These are phyloP conservation scores for Mitragyna speciosa DNA, from an alignment of 257 asterid species.

Conservation along the genomic window DNA sequence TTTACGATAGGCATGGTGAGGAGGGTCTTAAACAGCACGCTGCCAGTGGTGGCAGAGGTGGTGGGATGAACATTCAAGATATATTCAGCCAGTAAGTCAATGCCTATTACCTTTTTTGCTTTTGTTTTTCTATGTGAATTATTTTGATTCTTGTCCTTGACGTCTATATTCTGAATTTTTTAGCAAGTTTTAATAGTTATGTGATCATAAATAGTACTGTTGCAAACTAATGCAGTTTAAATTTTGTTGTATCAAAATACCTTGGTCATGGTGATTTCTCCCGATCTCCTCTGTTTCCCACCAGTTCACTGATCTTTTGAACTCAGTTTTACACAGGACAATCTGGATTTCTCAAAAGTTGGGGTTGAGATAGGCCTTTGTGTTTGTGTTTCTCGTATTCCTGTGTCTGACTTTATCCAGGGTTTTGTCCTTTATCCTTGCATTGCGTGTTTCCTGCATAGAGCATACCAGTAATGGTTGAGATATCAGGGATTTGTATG, in stretches of 20 bases:
- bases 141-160: background rate
- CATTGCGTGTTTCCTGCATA: background rate
- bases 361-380: background rate
- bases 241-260: background rate
- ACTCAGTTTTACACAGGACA: background rate
- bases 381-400: background rate
- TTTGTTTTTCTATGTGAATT: background rate
- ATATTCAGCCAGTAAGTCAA: slow-evolving; percentile 75
- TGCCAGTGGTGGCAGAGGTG: slow-evolving; percentile 78
- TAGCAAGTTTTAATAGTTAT: background rate
- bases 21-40: slow-evolving; percentile 95
- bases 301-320: background rate
- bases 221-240: background rate
- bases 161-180: background rate
- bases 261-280: background rate
- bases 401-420: background rate
- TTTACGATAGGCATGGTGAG: slow-evolving; percentile 82
- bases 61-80: slow-evolving; percentile 88
- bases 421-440: background rate
- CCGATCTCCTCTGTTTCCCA: background rate
- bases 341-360: background rate
- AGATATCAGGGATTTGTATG: no score
- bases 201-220: background rate
- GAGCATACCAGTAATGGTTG: background rate
- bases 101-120: background rate